A percentile compares a stretch with the other conserved stretches of the same genome.
phyloP scores from a whole-genome alignment of 129 eudicot genomes.

The Scalesia atractyloides region DNA sequence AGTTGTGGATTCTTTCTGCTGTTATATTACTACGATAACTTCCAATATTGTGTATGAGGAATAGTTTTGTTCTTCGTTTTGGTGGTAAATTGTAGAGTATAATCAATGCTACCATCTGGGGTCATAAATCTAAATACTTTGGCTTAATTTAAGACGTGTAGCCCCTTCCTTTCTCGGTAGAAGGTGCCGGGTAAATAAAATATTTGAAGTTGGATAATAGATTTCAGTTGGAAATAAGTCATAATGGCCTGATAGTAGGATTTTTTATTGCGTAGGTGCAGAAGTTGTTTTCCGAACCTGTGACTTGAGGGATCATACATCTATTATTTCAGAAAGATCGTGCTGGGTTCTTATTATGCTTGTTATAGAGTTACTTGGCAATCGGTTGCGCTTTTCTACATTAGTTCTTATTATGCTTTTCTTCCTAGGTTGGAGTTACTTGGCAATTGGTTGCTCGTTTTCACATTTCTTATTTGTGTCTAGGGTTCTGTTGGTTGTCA shows the following conservation, averaged over 20 bases:
- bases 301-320: too few species aligned
- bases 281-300: too few species aligned
- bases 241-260: too few species aligned
- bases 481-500: background rate
- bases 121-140: background rate
- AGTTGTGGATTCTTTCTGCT: background rate
- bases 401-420: too few species aligned
- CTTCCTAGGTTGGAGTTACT: background rate
- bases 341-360: background rate
- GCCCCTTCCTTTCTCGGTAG: background rate
- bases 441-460: background rate
- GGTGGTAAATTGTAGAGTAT: background rate
- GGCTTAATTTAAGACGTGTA: background rate
- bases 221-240: too few species aligned
- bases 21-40: background rate
- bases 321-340: too few species aligned
- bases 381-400: too few species aligned
- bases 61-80: background rate
- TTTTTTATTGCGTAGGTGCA: background rate
- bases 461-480: background rate
- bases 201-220: too few species aligned
- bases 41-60: background rate
- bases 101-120: background rate
- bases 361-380: too few species aligned
- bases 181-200: background rate